These are phyloP conservation scores for Trichosporon sp. DNA, from an alignment of 1,284 basidiomycete species.

Conservation along the genomic window DNA sequence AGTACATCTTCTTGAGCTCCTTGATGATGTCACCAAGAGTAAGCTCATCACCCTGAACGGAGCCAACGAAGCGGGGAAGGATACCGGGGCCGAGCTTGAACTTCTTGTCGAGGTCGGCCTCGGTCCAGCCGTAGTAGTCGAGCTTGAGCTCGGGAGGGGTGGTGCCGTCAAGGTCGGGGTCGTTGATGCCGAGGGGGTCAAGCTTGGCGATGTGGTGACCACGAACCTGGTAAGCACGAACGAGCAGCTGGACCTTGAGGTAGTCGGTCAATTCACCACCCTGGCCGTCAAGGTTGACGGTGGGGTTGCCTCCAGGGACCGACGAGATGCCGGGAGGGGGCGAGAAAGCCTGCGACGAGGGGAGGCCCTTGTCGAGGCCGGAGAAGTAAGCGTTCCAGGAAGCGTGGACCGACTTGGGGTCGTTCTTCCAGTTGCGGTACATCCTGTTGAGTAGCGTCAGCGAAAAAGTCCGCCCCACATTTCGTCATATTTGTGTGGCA, in stretches of 20 bases:
- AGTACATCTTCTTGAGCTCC: constrained; percentile 89
- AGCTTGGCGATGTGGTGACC: constrained; percentile 94
- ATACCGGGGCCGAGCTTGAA: constrained; percentile 94
- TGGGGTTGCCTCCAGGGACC: constrained; percentile 68
- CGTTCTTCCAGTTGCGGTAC: constrained; percentile 84
- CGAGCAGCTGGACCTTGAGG: constrained; percentile 92
- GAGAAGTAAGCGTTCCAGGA: constrained; percentile 96
- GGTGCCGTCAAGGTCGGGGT: constrained; percentile 72
- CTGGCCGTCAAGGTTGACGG: constrained; percentile 56
- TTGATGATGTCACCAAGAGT: constrained; percentile 88
- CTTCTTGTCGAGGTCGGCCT: constrained; percentile 88
- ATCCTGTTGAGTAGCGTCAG: constrained; percentile 53
- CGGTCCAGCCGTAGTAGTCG: constrained; percentile 89
- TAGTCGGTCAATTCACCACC: constrained; percentile 81
- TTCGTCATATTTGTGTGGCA: neutral
- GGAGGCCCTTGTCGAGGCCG: constrained; percentile 83
- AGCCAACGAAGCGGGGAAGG: constrained; percentile 77
- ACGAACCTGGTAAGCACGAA: constrained; percentile 97
- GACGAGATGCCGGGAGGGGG: constrained; percentile 63
- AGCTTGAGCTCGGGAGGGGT: constrained; percentile 83
- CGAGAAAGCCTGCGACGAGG: constrained; percentile 75
- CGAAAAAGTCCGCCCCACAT: constrained; percentile 5
- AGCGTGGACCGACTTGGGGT: constrained; percentile 85
- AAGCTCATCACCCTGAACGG: constrained; percentile 66
- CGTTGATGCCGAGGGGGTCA: constrained; percentile 88